Base-by-base conservation (phyloP, 164 flowering plant species). In the Vitis cinerea region DNA sequence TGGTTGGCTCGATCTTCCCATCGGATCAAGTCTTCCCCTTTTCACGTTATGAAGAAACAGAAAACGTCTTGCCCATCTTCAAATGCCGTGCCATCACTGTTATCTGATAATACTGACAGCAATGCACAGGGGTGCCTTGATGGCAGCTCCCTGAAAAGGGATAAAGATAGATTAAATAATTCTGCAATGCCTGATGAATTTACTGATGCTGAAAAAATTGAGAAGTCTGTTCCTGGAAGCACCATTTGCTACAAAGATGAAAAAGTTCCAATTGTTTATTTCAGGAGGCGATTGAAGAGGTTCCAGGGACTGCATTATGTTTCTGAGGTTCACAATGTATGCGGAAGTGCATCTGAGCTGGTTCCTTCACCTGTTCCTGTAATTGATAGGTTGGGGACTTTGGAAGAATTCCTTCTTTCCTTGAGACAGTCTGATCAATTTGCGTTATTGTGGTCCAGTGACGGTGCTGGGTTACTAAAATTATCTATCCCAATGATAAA, bases 1-100 rank as follows among this genome's bases (percentile, higher is more conserved):
- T 93, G 97, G 99, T 78, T 93, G 84, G 82, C 90, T 61, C 84
- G 93, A 56, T 85, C 92, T 59, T 73, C 75, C 71, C 83, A 48
- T 58, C 86, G 77, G 55, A 64, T 75, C 52, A 91, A 90, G 79
- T 81, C 90, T 71, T 72, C 87, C 13, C 76, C 88, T 31, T 69
- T 68, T 67, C 77, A 63, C 69, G 64, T 70, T 51, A 50, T 67
- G 51, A 89, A 89, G 78, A 89, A 77, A 69, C 81, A 70, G 73
- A 85, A 81, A 67, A 74, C 67, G 17, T 68, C 78, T 27, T 47
- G 53, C 71, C 29, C 50, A 64, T 62, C 70, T 19, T 62, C 62
- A 61, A 59, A 55, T 58, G 12, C 51, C 8, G 37, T 19, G 30
- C 65, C 75, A 29, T 50, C 65, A 10, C 47, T 65, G 37, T 74